Conservation (phyloP, 2,329 filamentous ascomycete genomes). For the Cyphellophora attinorum region DNA sequence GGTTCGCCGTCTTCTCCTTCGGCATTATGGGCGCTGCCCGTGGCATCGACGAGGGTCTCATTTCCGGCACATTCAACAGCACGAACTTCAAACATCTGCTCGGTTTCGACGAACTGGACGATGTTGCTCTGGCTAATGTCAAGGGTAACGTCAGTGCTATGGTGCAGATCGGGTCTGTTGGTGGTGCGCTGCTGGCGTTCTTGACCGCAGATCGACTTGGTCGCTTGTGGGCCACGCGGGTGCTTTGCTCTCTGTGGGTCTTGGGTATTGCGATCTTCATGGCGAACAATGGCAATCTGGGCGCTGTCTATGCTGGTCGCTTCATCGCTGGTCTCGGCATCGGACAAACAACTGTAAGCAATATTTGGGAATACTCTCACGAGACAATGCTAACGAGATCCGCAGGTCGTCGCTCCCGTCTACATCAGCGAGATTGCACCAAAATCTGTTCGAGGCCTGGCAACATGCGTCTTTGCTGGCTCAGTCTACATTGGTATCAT, state of each 20-base stretch:
- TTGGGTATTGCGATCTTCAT: conserved; percentile 24
- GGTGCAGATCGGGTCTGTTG: conserved; percentile 30
- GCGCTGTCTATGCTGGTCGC: conserved; percentile 33
- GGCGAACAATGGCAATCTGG: conserved; percentile 24
- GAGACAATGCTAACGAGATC: too few relatives aligned
- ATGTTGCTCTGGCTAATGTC: conserved; percentile 21
- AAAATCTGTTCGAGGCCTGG: conserved; percentile 60
- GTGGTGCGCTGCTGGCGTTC: conserved; percentile 25
- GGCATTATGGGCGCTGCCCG: conserved; percentile 19
- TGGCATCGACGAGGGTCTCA: conserved; percentile 18
- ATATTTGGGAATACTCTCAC: too few relatives aligned
- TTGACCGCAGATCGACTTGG: conserved; percentile 21
- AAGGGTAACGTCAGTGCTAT: conserved; percentile 29
- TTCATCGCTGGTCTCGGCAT: conserved; percentile 35
- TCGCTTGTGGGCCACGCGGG: conserved; percentile 18
- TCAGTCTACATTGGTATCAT: conserved; percentile 71
- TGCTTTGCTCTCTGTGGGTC: conserved; percentile 16
- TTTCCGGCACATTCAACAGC: conserved; percentile 21
- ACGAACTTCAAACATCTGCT: conserved; percentile 15
- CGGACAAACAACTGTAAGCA: conserved; percentile 31
- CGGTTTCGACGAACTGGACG: conserved; percentile 12
- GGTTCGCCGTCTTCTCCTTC: conserved; percentile 18
- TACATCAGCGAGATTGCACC: conserved; percentile 60
- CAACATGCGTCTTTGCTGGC: conserved; percentile 60
- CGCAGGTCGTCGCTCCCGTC: too few relatives aligned